phyloP scores from a whole-genome alignment of 2,329 filamentous ascomycete genomes.

The Rutstroemia sp. region DNA sequence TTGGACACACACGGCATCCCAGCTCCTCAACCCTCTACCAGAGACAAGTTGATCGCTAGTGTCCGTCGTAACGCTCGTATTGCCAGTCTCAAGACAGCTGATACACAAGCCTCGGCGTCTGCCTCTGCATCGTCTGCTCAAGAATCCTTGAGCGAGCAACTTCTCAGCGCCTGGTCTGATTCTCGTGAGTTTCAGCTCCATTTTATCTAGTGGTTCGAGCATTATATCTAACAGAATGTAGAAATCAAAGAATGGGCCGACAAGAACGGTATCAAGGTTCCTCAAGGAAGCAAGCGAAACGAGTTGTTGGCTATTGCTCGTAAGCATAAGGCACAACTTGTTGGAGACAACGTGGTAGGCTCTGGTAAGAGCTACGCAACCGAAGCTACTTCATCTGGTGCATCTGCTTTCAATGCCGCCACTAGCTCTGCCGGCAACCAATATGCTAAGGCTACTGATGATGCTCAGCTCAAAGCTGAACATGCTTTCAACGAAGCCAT shows the following conservation, averaged over 20 bases:
- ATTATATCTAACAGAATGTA: conserved; percentile 11
- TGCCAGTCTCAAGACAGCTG: conserved; percentile 61
- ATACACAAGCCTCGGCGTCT: conserved; percentile 51
- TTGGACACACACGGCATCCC: conserved; percentile 83
- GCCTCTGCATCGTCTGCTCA: conserved; percentile 64
- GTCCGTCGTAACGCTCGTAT: conserved; percentile 87
- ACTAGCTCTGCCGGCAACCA: conserved; percentile 70
- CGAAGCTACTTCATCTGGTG: conserved; percentile 57
- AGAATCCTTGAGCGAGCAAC: conserved; percentile 67
- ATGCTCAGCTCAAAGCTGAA: conserved; percentile 52
- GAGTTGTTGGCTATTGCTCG: conserved; percentile 85
- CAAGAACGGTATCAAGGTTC: conserved; percentile 82
- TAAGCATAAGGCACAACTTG: conserved; percentile 70
- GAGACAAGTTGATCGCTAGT: conserved; percentile 80
- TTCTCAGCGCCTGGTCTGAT: conserved; percentile 88
- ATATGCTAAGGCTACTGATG: conserved; percentile 68
- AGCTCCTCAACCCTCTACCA: conserved; percentile 72
- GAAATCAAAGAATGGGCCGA: conserved; percentile 90
- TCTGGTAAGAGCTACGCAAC: conserved; percentile 63
- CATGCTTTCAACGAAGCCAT: conserved; percentile 60
- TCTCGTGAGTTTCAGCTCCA: conserved; percentile 34
- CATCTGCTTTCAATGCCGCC: conserved; percentile 59
- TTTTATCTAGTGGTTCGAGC: neutral
- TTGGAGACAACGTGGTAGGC: conserved; percentile 53
- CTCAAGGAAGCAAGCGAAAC: conserved; percentile 81